phyloP scores from a whole-genome alignment of 768 basidiomycete species.

The Collybia sordida region DNA sequence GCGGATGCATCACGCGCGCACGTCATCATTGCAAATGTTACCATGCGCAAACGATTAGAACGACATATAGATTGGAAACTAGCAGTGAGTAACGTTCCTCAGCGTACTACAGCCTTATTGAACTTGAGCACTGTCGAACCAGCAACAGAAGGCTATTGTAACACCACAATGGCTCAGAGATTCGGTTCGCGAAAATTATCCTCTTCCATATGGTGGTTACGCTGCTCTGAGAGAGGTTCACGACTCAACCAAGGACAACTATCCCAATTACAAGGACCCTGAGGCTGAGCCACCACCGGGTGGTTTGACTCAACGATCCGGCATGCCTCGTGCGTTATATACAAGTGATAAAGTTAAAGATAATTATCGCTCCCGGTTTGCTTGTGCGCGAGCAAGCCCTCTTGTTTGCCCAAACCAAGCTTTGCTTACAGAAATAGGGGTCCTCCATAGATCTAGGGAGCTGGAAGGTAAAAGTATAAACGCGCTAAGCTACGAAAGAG shows the following conservation, averaged over 20 bases:
- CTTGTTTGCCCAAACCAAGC: slow-evolving; percentile 69
- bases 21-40: slow-evolving; percentile 63
- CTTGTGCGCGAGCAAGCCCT: slow-evolving; percentile 64
- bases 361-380: slow-evolving; percentile 45
- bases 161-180: slow-evolving; percentile 71
- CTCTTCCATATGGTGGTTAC: slow-evolving; percentile 55
- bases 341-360: slow-evolving; percentile 14
- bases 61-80: slow-evolving; percentile 65
- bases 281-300: slow-evolving; percentile 5
- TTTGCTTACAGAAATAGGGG: slow-evolving; percentile 55
- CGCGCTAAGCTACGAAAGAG: slow-evolving; percentile 69
- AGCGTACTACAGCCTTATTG: neutral
- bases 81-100: slow-evolving; percentile 46
- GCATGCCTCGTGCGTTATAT: neutral
- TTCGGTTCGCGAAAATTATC: slow-evolving; percentile 42
- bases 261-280: slow-evolving; percentile 34
- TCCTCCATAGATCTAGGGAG: slow-evolving; percentile 56
- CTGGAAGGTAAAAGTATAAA: slow-evolving; percentile 70
- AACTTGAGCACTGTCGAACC: neutral
- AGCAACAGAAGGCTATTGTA: slow-evolving; percentile 69
- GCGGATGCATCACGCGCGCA: slow-evolving; percentile 49
- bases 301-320: slow-evolving; percentile 2
- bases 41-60: slow-evolving; percentile 67
- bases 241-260: slow-evolving; percentile 43
- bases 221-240: slow-evolving; percentile 53